Evolutionary conservation across 192 early-diverging fungal genomes (phyloP), one percentile per base, ranked within the genome.

Genomic region (Umbelopsis sp.): DNA sequence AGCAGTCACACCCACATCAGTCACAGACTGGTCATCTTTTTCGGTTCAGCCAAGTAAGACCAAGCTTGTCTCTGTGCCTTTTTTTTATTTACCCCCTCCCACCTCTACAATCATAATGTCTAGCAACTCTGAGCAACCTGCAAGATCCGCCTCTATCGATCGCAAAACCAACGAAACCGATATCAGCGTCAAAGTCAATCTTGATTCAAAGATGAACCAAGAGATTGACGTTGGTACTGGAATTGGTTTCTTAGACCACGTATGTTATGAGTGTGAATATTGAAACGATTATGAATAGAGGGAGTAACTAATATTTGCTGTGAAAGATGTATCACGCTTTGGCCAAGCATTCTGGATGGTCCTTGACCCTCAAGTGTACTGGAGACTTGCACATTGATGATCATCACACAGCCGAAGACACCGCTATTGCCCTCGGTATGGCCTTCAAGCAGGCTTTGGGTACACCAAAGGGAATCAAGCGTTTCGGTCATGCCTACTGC

Each of bases 361-460:
- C 95, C 16, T 82, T 99, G 37, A 82, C 76, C 10, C 74, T 98
- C n/a, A 72, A 74, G 33, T 98, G 97, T 84, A 85, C 82, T 49
- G 98, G 98, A 44, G 97, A 99, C 79, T 82, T 98, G 68, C 91
- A 98, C 78, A 96, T 99, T 66, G 95, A 98, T 81, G 97, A 99
- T 83, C 96, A 99, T 81, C 98, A 99, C 84, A 95, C 97, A 13
- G 93, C 94, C 27, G 97, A 99, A 77, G 98, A 99, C 77, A 91
- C 90, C 18, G 96, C 93, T 10, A 93, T 99, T 65, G 92, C 95
- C 0, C 87, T 99, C 10, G 97, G 98, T 21, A 87, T 88, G 81
- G 94, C 94, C 9, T 99, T 97, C 74, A 95, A 95, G 73, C 76
- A 95, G 65, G 97, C 98, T 11, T 85, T 99, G 16, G 95, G 95